phyloP scores from a whole-genome alignment of 2,329 filamentous ascomycete genomes.

The Aspergillus fumigatiaffinis region DNA sequence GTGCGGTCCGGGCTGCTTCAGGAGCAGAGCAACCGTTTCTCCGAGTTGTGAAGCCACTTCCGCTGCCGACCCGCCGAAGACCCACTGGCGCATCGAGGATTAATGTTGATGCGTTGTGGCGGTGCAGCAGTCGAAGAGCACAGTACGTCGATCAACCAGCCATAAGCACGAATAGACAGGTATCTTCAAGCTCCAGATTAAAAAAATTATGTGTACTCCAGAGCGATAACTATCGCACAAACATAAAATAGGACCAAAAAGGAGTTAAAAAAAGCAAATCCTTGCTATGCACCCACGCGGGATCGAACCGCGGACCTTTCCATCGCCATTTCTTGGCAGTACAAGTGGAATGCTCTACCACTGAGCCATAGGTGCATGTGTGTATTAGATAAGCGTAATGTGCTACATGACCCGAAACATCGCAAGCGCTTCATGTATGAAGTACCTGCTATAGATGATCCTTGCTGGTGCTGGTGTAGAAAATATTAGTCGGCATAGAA shows the following conservation, averaged over 20 bases:
- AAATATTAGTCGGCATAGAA: not conserved
- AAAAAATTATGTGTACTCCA: too few species aligned
- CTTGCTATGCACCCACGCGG: not conserved
- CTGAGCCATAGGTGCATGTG: not conserved
- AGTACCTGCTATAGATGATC: not conserved
- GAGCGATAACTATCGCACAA: not conserved
- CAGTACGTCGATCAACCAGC: too few species aligned
- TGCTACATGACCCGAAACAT: not conserved
- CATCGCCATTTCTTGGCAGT: not conserved
- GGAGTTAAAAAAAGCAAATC: not conserved
- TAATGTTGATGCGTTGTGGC: conserved; percentile 31
- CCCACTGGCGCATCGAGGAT: conserved; percentile 20
- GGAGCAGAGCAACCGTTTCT: conserved; percentile 12
- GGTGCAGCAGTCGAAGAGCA: conserved; percentile 11
- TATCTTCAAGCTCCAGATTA: not conserved
- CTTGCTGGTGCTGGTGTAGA: not conserved
- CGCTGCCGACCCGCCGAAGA: conserved; percentile 26
- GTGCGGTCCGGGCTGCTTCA: conserved; percentile 2
- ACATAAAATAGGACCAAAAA: not conserved
- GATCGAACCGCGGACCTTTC: not conserved
- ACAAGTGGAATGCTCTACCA: not conserved
- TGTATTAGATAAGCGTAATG: not conserved
- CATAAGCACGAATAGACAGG: not conserved
- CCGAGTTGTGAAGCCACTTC: conserved; percentile 25
- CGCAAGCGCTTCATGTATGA: not conserved